Evolutionary conservation across 2,329 filamentous ascomycete genomes (phyloP).

Genomic region (Fusarium praegraminearum): DNA sequence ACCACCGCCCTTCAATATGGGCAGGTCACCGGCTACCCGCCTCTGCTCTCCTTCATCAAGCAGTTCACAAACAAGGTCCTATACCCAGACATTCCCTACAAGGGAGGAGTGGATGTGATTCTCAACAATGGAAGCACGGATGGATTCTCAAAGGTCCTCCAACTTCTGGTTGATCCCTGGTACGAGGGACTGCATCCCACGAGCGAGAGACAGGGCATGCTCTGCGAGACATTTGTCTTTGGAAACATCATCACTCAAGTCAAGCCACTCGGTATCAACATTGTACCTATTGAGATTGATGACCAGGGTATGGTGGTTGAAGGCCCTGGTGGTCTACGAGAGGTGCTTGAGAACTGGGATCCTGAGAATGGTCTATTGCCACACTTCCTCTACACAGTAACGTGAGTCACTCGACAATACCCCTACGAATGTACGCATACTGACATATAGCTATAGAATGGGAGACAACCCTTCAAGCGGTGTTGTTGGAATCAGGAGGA

Average conservation of each 20-base stretch:
- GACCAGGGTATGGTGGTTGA: constrained; percentile 80
- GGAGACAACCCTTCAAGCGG: constrained; percentile 91
- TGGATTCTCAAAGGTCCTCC: constrained; percentile 82
- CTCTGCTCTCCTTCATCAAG: constrained; percentile 80
- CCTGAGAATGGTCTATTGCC: constrained; percentile 77
- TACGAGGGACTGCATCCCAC: constrained; percentile 74
- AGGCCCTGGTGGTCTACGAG: constrained; percentile 78
- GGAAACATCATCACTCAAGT: constrained; percentile 78
- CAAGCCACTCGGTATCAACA: constrained; percentile 75
- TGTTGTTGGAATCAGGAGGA: constrained; percentile 77
- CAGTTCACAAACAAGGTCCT: constrained; percentile 81
- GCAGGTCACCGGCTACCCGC: constrained; percentile 82
- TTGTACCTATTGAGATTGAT: constrained; percentile 81
- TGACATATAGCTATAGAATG: constrained; percentile 42
- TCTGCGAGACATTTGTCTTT: constrained; percentile 86
- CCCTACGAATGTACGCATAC: background rate
- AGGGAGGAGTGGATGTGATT: constrained; percentile 79
- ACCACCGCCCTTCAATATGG: constrained; percentile 89
- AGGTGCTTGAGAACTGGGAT: constrained; percentile 88
- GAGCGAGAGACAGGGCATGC: constrained; percentile 77
- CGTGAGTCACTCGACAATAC: constrained; percentile 65
- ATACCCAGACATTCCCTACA: constrained; percentile 85
- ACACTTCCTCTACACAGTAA: constrained; percentile 90
- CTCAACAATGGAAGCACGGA: constrained; percentile 87
- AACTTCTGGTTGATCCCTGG: constrained; percentile 83